Percentiles rank a stretch among this genome's conserved stretches.
Evolutionary conservation across 805 yeast genomes (phyloP).

Genomic region (Metschnikowia lochheadii): DNA sequence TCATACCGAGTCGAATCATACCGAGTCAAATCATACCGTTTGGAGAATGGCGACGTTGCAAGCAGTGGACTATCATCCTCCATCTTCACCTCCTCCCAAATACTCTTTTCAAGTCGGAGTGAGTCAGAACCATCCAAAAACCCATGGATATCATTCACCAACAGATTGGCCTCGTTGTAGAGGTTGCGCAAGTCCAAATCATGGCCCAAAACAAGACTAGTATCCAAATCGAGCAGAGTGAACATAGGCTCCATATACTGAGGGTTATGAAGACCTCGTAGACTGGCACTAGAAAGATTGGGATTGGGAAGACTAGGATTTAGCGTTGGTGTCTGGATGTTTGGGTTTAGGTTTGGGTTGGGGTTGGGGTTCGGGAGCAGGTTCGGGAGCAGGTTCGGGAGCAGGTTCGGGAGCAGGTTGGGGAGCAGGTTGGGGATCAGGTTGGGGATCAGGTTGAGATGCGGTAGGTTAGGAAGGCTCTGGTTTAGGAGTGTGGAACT

Average conservation of each 20-base stretch:
- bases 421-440: no score
- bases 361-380: no score
- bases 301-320: no score
- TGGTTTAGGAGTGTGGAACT: no score
- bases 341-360: no score
- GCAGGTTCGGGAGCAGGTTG: no score
- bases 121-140: slow-evolving; percentile 5
- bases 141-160: slow-evolving; percentile 32
- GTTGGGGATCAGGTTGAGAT: no score
- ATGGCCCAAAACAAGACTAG: background rate
- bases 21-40: no score
- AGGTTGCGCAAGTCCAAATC: slow-evolving; percentile 18
- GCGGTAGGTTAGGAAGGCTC: no score
- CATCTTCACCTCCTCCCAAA: slow-evolving; percentile 13
- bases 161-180: slow-evolving; percentile 32
- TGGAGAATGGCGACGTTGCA: background rate
- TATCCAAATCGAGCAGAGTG: background rate
- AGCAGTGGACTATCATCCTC: background rate
- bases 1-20: no score
- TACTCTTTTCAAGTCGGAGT: background rate
- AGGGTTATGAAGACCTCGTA: background rate
- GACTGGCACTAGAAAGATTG: background rate
- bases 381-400: no score
- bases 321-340: no score
- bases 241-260: background rate